These are phyloP conservation scores for Arabidopsis arenosa DNA, from an alignment of 345 rosid species.

Conservation along the genomic window DNA sequence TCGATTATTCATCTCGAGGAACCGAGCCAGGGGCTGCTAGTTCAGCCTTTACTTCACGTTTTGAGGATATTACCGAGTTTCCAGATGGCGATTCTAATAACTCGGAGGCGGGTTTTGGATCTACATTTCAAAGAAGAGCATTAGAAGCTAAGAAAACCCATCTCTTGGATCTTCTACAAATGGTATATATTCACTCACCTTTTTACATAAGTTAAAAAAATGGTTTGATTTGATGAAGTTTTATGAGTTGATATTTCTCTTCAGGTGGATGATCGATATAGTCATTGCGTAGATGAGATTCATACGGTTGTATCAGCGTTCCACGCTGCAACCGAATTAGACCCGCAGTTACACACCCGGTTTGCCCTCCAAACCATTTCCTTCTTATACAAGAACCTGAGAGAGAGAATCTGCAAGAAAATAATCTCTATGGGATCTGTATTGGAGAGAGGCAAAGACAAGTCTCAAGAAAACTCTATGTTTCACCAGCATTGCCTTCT, in stretches of 20 bases:
- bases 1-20: constrained; percentile 50
- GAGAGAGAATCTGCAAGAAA: constrained; percentile 85
- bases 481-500: constrained; percentile 78
- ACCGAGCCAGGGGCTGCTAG: constrained; percentile 36
- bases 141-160: constrained; percentile 66
- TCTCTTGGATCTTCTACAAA: constrained; percentile 69
- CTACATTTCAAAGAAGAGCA: constrained; percentile 41
- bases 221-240: not conserved
- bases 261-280: constrained; percentile 88
- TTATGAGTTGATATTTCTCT: not conserved
- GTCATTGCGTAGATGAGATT: constrained; percentile 85
- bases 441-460: constrained; percentile 52
- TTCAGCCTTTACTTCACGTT: constrained; percentile 40
- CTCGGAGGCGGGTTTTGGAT: constrained; percentile 42
- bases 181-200: constrained; percentile 51
- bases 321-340: constrained; percentile 90
- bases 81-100: constrained; percentile 41
- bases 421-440: constrained; percentile 73
- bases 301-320: constrained; percentile 94
- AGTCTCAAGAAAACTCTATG: constrained; percentile 53
- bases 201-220: constrained; percentile 5
- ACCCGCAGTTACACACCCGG: constrained; percentile 77
- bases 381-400: constrained; percentile 67
- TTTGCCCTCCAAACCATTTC: constrained; percentile 83
- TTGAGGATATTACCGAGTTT: constrained; percentile 41